phyloP scores from a whole-genome alignment of 176 grass and related monocot species.

The Eremochloa ophiuroides region DNA sequence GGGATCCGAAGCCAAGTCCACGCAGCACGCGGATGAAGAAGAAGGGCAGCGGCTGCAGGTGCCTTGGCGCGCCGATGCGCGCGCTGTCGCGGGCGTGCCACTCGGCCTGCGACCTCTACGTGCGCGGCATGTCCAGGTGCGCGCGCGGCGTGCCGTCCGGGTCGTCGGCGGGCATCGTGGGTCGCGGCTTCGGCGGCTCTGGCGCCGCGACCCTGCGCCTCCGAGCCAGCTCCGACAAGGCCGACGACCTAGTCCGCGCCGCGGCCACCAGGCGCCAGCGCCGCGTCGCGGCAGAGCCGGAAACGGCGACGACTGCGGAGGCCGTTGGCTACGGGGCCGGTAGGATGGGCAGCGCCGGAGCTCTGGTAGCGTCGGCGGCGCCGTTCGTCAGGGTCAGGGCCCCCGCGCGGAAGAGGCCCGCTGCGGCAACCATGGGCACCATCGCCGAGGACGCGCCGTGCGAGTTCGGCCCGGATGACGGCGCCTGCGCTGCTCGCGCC shows the following conservation, averaged over 20 bases:
- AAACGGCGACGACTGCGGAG: not conserved
- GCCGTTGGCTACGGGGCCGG: not conserved
- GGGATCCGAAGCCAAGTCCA: not conserved
- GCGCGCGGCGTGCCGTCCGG: conserved; percentile 14
- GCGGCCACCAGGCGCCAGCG: conserved; percentile 18
- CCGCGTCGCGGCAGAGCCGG: conserved; percentile 27
- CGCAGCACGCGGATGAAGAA: conserved; percentile 19
- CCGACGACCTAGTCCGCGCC: conserved; percentile 47
- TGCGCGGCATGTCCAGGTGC: conserved; percentile 50
- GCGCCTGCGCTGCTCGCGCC: not conserved
- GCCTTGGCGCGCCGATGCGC: conserved; percentile 37
- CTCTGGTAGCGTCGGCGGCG: not conserved
- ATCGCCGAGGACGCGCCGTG: conserved; percentile 51
- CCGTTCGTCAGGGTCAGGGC: not conserved
- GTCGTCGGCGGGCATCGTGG: not conserved
- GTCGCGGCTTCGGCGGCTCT: conserved; percentile 32
- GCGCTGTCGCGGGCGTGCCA: conserved; percentile 53
- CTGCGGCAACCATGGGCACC: conserved; percentile 20
- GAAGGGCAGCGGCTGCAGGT: conserved; percentile 21
- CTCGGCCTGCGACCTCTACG: conserved; percentile 61
- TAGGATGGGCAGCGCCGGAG: not conserved
- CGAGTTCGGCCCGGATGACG: conserved; percentile 31
- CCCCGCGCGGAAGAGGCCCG: not conserved
- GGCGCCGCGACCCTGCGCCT: not conserved
- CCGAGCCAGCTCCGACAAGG: conserved; percentile 19